These are phyloP conservation scores for Cardamine resedifolia DNA, from an alignment of 345 rosid genomes.

Conservation along the genomic window DNA sequence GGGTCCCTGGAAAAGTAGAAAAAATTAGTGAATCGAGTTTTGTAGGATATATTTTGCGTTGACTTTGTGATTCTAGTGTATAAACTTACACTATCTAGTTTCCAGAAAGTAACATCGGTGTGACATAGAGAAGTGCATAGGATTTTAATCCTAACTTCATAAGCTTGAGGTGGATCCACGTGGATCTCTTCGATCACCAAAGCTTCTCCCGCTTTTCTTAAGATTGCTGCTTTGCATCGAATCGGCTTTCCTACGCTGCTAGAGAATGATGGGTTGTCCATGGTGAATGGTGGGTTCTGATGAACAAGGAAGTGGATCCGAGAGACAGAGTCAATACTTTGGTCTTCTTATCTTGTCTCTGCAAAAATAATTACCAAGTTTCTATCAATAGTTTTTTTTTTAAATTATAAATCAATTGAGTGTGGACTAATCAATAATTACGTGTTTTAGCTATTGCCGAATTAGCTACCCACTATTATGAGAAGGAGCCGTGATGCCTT, in stretches of 20 bases:
- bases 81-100: slow-evolving; percentile 42
- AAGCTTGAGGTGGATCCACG: slow-evolving; percentile 69
- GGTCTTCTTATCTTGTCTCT: background rate
- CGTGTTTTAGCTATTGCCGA: background rate
- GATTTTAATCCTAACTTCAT: slow-evolving; percentile 69
- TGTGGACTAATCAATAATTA: background rate
- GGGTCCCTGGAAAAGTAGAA: slow-evolving; percentile 45
- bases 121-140: slow-evolving; percentile 81
- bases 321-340: background rate
- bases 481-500: background rate
- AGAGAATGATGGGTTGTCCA: slow-evolving; percentile 12
- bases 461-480: background rate
- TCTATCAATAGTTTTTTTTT: background rate
- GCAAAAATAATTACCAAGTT: background rate
- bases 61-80: background rate
- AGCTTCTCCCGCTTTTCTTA: slow-evolving; percentile 50
- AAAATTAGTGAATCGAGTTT: background rate
- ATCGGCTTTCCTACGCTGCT: slow-evolving; percentile 45
- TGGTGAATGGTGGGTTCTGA: slow-evolving; percentile 1
- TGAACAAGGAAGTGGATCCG: background rate
- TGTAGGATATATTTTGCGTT: background rate
- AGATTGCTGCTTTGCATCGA: slow-evolving; percentile 69
- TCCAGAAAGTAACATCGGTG: slow-evolving; percentile 54
- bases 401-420: background rate
- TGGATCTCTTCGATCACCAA: slow-evolving; percentile 61